Conservation (phyloP, 352 stramenopile genomes). For the Phytophthora lateralis region DNA sequence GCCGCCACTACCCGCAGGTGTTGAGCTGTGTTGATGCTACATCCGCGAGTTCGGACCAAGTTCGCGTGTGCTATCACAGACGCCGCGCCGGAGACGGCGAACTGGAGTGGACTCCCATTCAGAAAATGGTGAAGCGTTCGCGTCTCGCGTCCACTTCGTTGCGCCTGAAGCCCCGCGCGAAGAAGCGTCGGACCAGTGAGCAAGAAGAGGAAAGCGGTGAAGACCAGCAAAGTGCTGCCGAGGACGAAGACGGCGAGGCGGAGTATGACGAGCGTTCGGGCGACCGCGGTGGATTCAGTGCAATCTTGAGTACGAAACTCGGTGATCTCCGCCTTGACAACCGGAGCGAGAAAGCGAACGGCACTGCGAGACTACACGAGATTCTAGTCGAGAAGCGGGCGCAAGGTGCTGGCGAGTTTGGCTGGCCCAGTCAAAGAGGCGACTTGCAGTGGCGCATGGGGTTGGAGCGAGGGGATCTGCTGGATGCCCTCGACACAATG, state of each 20-base stretch:
- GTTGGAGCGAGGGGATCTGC: constrained; percentile 8
- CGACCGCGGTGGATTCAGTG: neutral
- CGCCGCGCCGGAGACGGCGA: constrained; percentile 1
- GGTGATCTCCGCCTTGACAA: constrained; percentile 28
- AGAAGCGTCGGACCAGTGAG: constrained; percentile 16
- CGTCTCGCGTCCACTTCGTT: neutral
- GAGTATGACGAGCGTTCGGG: neutral
- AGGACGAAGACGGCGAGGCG: constrained; percentile 4
- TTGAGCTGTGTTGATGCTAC: constrained; percentile 8
- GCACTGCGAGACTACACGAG: constrained; percentile 15
- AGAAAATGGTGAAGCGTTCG: constrained; percentile 26
- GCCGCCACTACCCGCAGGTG: constrained; percentile 19
- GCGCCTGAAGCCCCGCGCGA: constrained; percentile 13
- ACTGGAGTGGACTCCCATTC: constrained; percentile 14
- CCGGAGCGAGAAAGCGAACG: constrained; percentile 17
- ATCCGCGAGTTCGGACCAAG: constrained; percentile 1
- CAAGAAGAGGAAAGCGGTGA: neutral
- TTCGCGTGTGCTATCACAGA: constrained; percentile 20
- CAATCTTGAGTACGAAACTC: constrained; percentile 15
- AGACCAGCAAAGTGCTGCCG: constrained; percentile 7
- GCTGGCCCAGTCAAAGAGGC: constrained; percentile 19
- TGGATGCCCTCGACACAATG: constrained; percentile 26
- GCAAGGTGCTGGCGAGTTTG: neutral
- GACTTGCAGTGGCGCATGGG: constrained; percentile 21
- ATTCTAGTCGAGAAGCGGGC: constrained; percentile 23